Percentiles rank a stretch among this genome's conserved stretches.
Conservation (phyloP, 345 rosid species). For the Moringa oleifera region DNA sequence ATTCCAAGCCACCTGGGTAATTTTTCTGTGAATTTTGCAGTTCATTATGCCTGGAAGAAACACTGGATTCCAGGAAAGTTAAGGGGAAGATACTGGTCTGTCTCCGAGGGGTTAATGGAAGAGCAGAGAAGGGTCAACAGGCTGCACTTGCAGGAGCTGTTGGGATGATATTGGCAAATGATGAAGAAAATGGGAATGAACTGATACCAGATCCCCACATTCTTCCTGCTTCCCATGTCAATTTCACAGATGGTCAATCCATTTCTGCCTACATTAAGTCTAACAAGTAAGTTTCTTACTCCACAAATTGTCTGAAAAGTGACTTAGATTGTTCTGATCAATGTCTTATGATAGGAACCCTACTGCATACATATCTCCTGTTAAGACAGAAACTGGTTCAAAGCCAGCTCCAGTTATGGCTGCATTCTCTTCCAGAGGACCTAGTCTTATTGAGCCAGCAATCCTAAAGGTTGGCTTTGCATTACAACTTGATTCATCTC, state of each 20-base stretch:
- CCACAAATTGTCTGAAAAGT: too few relatives aligned
- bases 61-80: constrained; percentile 49
- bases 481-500: too few relatives aligned
- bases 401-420: constrained; percentile 38
- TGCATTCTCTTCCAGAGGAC: constrained; percentile 47
- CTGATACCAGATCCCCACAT: constrained; percentile 30
- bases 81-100: constrained; percentile 63
- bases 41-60: constrained; percentile 27
- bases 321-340: too few relatives aligned
- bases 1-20: too few relatives aligned
- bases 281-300: constrained; percentile 24
- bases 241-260: constrained; percentile 26
- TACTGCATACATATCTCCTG: constrained; percentile 19
- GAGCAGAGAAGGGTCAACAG: constrained; percentile 27
- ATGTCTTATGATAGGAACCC: constrained; percentile 22
- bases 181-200: constrained; percentile 18
- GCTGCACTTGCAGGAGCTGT: constrained; percentile 42
- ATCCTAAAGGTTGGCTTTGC: constrained; percentile 27
- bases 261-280: constrained; percentile 36
- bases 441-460: constrained; percentile 20
- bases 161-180: constrained; percentile 50
- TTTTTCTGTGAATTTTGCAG: constrained; percentile 26
- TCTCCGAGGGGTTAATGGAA: constrained; percentile 21
- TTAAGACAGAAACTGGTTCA: constrained; percentile 2
- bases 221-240: constrained; percentile 44